Evolutionary conservation across 208 protist genomes (phyloP).

Genomic region (Zelonia costaricensis): DNA sequence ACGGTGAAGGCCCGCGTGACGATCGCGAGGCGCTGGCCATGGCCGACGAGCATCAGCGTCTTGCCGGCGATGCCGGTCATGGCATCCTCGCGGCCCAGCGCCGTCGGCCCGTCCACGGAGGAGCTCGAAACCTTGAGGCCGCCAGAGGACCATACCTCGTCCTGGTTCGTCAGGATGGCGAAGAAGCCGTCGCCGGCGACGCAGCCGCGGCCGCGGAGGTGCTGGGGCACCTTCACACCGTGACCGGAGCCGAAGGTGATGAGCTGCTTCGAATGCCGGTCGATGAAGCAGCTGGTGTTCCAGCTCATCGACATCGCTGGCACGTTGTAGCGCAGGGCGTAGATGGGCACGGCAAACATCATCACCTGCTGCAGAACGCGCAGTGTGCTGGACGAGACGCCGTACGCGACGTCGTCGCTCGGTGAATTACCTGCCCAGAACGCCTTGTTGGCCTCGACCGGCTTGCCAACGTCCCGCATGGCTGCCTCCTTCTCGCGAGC

Average conservation of each 20-base stretch:
- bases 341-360: conserved; percentile 85
- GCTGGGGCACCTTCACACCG: conserved; percentile 75
- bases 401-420: conserved; percentile 18
- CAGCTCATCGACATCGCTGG: conserved; percentile 91
- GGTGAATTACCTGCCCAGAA: conserved; percentile 8
- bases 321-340: conserved; percentile 79
- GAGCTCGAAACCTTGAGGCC: conserved; percentile 58
- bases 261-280: conserved; percentile 69
- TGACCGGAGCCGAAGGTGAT: conserved; percentile 71
- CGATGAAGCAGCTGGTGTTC: conserved; percentile 84
- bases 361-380: conserved; percentile 86
- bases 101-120: conserved; percentile 38
- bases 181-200: conserved; percentile 85
- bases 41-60: conserved; percentile 73
- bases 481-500: conserved; percentile 25
- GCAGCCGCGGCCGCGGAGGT: conserved; percentile 75
- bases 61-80: conserved; percentile 75
- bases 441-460: conserved; percentile 41
- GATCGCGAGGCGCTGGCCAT: conserved; percentile 66
- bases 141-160: conserved; percentile 84
- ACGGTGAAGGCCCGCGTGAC: conserved; percentile 81
- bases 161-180: conserved; percentile 81
- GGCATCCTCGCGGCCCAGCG: conserved; percentile 52
- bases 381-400: conserved; percentile 45
- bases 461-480: conserved; percentile 37